Conservation (phyloP, 164 flowering plant species). For the Stephania yunnanensis region DNA sequence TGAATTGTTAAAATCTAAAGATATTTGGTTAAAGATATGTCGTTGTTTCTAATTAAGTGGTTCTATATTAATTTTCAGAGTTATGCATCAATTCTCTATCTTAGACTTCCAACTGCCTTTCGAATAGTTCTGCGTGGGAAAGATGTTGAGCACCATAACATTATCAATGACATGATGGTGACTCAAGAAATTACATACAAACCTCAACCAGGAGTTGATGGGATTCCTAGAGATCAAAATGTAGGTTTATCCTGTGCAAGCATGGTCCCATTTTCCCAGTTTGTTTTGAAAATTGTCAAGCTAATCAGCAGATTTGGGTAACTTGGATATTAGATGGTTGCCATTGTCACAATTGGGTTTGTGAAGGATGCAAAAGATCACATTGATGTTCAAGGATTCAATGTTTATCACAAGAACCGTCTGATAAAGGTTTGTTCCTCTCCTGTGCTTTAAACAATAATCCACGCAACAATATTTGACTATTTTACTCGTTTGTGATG, state of each 20-base stretch:
- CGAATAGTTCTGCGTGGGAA: slow-evolving; percentile 79
- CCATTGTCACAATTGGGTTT: slow-evolving; percentile 84
- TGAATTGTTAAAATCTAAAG: no score
- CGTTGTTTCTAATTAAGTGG: no score
- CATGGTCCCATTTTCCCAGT: no score
- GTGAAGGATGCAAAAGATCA: slow-evolving; percentile 92
- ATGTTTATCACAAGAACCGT: slow-evolving; percentile 93
- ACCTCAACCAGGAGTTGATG: slow-evolving; percentile 38
- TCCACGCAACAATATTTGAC: no score
- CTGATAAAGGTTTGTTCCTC: slow-evolving; percentile 63
- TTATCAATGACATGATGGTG: slow-evolving; percentile 90
- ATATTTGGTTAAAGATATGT: no score
- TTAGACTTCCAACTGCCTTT: slow-evolving; percentile 69
- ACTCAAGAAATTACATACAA: slow-evolving; percentile 56
- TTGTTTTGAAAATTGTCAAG: no score
- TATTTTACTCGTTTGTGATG: no score
- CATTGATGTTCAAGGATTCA: slow-evolving; percentile 92
- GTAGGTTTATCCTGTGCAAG: slow-evolving; percentile 13
- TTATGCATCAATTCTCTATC: slow-evolving; percentile 88
- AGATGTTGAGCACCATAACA: slow-evolving; percentile 88
- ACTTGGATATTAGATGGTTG: slow-evolving; percentile 47
- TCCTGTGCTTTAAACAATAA: no score
- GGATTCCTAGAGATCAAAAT: slow-evolving; percentile 48
- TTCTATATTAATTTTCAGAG: slow-evolving; percentile 39
- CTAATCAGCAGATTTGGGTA: slow-evolving; percentile 13